phyloP scores from a whole-genome alignment of 2,329 filamentous ascomycete genomes.

The Laburnicola sp. region DNA sequence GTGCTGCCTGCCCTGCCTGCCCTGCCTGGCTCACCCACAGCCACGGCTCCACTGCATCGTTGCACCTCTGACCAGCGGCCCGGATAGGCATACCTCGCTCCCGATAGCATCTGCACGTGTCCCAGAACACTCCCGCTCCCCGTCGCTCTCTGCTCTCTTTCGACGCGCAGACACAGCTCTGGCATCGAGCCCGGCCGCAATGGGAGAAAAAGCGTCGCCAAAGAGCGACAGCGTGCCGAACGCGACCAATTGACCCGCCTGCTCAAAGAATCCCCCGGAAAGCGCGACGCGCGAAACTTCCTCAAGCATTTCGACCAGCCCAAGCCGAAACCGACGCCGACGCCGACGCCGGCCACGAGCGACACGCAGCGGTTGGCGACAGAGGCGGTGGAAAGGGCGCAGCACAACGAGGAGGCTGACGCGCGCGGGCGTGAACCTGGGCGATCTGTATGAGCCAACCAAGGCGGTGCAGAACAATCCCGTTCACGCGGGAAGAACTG shows the following conservation, averaged over 20 bases:
- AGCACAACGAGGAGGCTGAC: slow-evolving; percentile 42
- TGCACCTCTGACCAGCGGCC: slow-evolving; percentile 10
- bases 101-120: slow-evolving; percentile 24
- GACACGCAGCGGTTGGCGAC: slow-evolving; percentile 19
- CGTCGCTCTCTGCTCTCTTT: slow-evolving; percentile 20
- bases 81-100: slow-evolving; percentile 18
- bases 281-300: slow-evolving; percentile 89
- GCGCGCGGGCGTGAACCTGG: slow-evolving; percentile 61
- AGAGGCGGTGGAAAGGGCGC: slow-evolving; percentile 25
- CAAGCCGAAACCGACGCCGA: slow-evolving; percentile 25
- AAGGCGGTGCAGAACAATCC: slow-evolving; percentile 62
- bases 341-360: slow-evolving; percentile 7
- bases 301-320: slow-evolving; percentile 81
- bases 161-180: slow-evolving; percentile 9
- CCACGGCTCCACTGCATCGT: slow-evolving; percentile 11
- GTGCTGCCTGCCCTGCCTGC: slow-evolving; percentile 14
- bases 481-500: slow-evolving; percentile 59
- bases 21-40: too few relatives aligned
- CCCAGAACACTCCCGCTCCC: background rate
- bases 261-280: slow-evolving; percentile 85
- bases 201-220: slow-evolving; percentile 33
- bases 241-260: slow-evolving; percentile 52
- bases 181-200: slow-evolving; percentile 17
- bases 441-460: slow-evolving; percentile 62
- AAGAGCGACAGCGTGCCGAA: slow-evolving; percentile 43